Percentiles rank a stretch among this genome's conserved stretches.
These are phyloP conservation scores for Cryptococcus hybrid DNA, from an alignment of 1,284 basidiomycete species.

Conservation along the genomic window DNA sequence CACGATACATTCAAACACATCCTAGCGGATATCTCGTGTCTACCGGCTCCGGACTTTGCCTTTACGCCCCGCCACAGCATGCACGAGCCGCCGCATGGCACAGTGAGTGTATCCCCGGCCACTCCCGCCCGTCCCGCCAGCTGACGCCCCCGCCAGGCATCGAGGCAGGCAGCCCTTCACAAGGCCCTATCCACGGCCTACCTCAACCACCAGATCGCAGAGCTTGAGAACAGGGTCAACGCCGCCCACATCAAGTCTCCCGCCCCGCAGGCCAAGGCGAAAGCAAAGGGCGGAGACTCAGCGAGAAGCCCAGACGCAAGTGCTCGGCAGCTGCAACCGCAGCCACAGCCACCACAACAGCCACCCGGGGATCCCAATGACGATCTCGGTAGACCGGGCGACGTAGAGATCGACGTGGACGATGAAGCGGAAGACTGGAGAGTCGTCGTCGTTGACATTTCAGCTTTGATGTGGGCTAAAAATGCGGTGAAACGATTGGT, in stretches of 20 bases:
- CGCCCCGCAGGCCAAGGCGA: not conserved
- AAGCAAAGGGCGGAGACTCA: not conserved
- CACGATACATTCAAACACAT: too few species aligned
- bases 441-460: constrained; percentile 77
- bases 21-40: too few species aligned
- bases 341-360: not conserved
- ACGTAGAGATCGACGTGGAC: constrained; percentile 12
- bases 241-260: constrained; percentile 6
- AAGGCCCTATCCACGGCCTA: constrained; percentile 50
- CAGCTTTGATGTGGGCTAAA: constrained; percentile 78
- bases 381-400: constrained; percentile 15
- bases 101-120: not conserved
- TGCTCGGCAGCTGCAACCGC: not conserved
- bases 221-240: constrained; percentile 44
- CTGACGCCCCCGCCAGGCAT: constrained; percentile 20
- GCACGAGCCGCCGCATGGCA: not conserved
- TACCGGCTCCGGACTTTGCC: too few species aligned
- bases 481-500: constrained; percentile 76
- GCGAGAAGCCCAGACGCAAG: not conserved
- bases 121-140: not conserved
- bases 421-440: constrained; percentile 51
- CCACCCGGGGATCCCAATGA: constrained; percentile 8
- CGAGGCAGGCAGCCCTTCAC: constrained; percentile 39
- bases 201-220: constrained; percentile 47
- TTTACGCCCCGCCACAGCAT: not conserved